Percentiles rank a stretch among this genome's conserved stretches.
Evolutionary conservation across 2,329 filamentous ascomycete genomes (phyloP).

Genomic region (Aspergillus sp.): DNA sequence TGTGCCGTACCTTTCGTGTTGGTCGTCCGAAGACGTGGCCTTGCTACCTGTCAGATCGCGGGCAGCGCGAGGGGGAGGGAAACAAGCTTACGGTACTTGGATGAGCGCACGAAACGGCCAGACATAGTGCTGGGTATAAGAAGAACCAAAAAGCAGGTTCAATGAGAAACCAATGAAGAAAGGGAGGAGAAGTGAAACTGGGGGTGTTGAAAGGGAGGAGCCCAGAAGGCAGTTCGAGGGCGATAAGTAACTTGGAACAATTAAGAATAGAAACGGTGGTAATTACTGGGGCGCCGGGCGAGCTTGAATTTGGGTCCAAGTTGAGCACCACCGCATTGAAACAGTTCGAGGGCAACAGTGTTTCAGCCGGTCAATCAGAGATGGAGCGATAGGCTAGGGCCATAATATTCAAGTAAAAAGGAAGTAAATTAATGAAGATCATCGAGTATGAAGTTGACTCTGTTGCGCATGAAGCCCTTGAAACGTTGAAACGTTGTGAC

Average conservation of each 20-base stretch:
- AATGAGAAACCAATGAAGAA: constrained; percentile 18
- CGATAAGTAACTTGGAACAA: neutral
- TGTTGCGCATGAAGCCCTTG: neutral
- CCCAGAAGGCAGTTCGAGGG: constrained; percentile 4
- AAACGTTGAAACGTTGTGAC: constrained; percentile 14
- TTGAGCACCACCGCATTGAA: neutral
- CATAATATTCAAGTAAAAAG: neutral
- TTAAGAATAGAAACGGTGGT: constrained; percentile 9
- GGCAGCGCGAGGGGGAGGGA: constrained; percentile 18
- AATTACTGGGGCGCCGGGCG: constrained; percentile 4
- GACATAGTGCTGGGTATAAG: constrained; percentile 52
- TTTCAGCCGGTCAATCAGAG: neutral
- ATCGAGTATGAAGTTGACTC: neutral
- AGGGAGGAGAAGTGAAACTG: constrained; percentile 8
- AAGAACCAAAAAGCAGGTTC: constrained; percentile 15
- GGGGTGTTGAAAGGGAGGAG: constrained; percentile 10
- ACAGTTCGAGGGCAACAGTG: neutral
- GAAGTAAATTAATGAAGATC: neutral
- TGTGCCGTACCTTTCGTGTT: constrained; percentile 69
- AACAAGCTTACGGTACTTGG: constrained; percentile 65
- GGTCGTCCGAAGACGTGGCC: constrained; percentile 98
- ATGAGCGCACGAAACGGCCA: constrained; percentile 70
- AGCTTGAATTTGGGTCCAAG: neutral
- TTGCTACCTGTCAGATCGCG: constrained; percentile 46
- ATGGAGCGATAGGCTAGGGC: neutral